Evolutionary conservation across 2,329 filamentous ascomycete genomes (phyloP), one percentile per base, ranked within the genome.

Genomic region (Dactylonectria macrodidyma): DNA sequence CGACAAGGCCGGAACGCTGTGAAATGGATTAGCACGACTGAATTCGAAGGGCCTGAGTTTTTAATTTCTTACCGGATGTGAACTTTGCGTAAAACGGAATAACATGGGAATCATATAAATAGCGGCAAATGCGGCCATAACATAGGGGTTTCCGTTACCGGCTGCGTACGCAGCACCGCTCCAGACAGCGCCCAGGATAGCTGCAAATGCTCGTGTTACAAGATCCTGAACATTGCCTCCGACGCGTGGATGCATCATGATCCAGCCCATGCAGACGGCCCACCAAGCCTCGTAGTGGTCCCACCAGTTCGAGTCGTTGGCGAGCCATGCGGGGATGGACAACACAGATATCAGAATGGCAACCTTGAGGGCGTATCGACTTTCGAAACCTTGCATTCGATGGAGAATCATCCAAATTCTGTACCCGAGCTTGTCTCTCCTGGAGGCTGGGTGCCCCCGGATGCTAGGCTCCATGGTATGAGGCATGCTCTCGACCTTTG

Each of bases 51-150:
- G 1, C 0, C 14, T 24, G 2, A 8, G 3, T 22, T 12, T 6
- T 10, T 16, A 19, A 26, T 55, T 8, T 52, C 81, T 73, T 81
- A 85, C 84, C 38, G 87, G 85, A 75, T 89, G 87, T 9, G 82
- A 78, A 72, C 86, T 88, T 64, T 87, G 86, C 0, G 86, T 87
- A 66, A 84, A 88, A 33, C 87, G 82, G 67, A 88, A 88, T 11
- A 89, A 78, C 87, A 89, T 89, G 0, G 88, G 88, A n/a, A 87
- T 72, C 86, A 90, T 88, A 71, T 85, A 90, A 6, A 89, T 79
- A 3, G 82, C 80, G 14, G 87, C 84, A 76, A 90, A 89, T 0
- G 82, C 83, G 4, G 84, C 87, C 77, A 89, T 84, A 2, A 89
- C 83, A 71, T 85, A 88, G 0, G 86, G 86, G 71, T 85, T 89